These are phyloP conservation scores for Diaporthe sp. DNA, from an alignment of 2,329 filamentous ascomycete species.

Conservation along the genomic window DNA sequence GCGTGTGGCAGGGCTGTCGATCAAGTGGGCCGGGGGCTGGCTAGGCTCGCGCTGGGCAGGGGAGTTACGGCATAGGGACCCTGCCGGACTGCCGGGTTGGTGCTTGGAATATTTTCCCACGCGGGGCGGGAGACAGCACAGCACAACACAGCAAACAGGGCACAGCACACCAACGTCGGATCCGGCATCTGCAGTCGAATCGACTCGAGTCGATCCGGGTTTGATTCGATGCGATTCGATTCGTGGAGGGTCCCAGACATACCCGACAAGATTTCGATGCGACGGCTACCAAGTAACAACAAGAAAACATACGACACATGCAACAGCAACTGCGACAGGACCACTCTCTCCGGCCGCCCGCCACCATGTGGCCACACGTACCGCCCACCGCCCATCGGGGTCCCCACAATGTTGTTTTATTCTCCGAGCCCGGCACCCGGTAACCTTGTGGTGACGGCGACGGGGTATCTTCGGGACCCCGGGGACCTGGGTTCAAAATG, in stretches of 20 bases:
- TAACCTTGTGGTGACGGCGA: not conserved
- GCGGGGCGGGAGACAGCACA: not conserved
- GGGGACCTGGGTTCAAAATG: not conserved
- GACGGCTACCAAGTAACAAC: not conserved
- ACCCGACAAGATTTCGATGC: not conserved
- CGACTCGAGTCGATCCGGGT: not conserved
- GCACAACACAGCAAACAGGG: not conserved
- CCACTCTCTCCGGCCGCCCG: not conserved
- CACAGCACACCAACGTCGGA: not conserved
- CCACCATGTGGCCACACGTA: not conserved
- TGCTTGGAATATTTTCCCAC: not conserved
- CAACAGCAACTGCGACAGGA: constrained; percentile 19
- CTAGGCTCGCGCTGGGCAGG: constrained; percentile 8
- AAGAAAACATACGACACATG: constrained; percentile 10
- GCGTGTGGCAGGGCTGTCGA: constrained; percentile 26
- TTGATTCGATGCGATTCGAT: not conserved
- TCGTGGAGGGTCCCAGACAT: not conserved
- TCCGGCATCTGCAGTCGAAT: constrained; percentile 2
- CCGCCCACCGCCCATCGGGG: not conserved
- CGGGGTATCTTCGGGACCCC: not conserved
- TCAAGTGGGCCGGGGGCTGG: constrained; percentile 34
- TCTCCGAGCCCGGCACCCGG: constrained; percentile 19
- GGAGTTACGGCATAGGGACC: not conserved
- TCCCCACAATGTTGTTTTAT: constrained; percentile 10
- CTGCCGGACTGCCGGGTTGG: constrained; percentile 1